phyloP scores from a whole-genome alignment of 2,329 filamentous ascomycete species.

The Pyrenochaeta sp. region DNA sequence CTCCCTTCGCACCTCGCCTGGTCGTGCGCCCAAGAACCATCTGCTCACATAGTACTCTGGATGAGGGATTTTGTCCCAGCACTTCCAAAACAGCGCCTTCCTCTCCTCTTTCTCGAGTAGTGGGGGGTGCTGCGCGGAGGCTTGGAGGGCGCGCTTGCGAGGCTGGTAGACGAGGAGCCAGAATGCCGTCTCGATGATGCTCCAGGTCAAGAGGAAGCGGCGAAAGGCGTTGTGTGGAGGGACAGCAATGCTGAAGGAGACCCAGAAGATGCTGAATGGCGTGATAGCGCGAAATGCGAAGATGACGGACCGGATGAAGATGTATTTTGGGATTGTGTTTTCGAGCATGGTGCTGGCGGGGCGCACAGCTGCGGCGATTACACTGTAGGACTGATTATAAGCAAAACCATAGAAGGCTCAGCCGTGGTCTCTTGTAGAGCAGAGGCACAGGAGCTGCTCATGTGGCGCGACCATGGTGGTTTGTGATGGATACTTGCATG shows the following conservation, averaged over 20 bases:
- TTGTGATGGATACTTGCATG: background rate
- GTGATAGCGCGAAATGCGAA: constrained; percentile 59
- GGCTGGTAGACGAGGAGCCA: constrained; percentile 64
- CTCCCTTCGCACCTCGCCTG: constrained; percentile 68
- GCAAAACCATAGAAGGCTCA: background rate
- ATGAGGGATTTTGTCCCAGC: constrained; percentile 64
- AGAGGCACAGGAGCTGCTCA: background rate
- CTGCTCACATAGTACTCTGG: constrained; percentile 65
- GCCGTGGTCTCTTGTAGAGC: background rate
- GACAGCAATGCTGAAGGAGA: constrained; percentile 48
- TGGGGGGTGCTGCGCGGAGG: constrained; percentile 60
- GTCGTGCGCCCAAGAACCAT: constrained; percentile 72
- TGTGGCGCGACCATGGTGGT: background rate
- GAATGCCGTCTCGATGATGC: constrained; percentile 63
- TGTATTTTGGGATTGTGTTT: constrained; percentile 48
- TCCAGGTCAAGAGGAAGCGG: constrained; percentile 54
- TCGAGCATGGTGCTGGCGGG: constrained; percentile 48
- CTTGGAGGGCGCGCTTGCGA: constrained; percentile 61
- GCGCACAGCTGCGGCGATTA: background rate
- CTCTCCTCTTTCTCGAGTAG: constrained; percentile 59
- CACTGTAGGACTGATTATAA: background rate
- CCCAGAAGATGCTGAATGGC: constrained; percentile 60
- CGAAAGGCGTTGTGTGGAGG: constrained; percentile 35
- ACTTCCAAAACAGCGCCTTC: constrained; percentile 64
- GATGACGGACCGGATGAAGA: constrained; percentile 61